Evolutionary conservation across 2,329 filamentous ascomycete genomes (phyloP), one percentile per base, ranked within the genome.

Genomic region (Sarocladium kiliense): DNA sequence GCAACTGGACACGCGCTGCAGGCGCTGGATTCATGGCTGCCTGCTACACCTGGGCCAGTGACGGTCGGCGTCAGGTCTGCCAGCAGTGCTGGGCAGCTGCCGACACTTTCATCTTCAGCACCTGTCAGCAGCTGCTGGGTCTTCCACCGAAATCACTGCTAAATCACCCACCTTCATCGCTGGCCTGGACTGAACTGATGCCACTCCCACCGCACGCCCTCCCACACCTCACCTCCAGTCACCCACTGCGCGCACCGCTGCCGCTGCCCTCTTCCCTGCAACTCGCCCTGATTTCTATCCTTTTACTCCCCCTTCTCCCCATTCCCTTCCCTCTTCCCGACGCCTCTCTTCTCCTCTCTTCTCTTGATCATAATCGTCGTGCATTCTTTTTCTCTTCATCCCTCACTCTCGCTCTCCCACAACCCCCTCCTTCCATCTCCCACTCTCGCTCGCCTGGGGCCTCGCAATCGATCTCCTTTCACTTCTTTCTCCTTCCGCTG

Each of bases 361-460:
- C 26, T 53, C 30, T 16, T 51, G n/a, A 51, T 47, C 21, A 36
- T 32, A 34, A 36, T 51, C 47, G 47, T 51, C 47, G 26, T 51
- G 27, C 47, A 36, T 51, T 51, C 47, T 45, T 36, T 57, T 53
- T 59, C 60, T 61, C 58, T 63, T 60, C 34, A 30, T 47, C 41
- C 18, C 42, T 49, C 44, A 27, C 54, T 37, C 58, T 60, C 58
- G 59, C 60, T 63, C 59, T 51, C 47, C 30, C 27, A 32, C 47
- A 51, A 11, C 47, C 58, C 63, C 63, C 63, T 65, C 63, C 64
- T 67, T 64, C 63, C 57, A 63, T 64, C 60, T 63, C 63, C 63
- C 50, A 39, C 32, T 53, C 50, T 41, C 32, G 32, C 50, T 41
- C 32, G 32, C 32, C 50, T 39, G 50, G 50, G 50, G 32, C 50